Evolutionary conservation across 2,329 filamentous ascomycete species (phyloP).

Genomic region (Biscogniauxia marginata): DNA sequence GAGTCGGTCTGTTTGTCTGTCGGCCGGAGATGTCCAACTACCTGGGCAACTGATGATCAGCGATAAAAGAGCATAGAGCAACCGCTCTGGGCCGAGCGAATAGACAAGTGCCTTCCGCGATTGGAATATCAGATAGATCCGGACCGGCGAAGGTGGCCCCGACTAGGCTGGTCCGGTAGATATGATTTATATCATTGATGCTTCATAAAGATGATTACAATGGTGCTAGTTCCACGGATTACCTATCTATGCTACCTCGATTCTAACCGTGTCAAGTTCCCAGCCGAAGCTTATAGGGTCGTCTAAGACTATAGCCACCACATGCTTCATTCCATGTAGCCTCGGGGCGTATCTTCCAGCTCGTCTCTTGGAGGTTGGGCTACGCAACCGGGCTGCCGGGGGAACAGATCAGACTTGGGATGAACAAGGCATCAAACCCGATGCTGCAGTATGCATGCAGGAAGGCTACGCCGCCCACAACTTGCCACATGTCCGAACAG

Average conservation of each 20-base stretch:
- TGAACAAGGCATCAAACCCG: background rate
- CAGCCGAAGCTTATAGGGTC: background rate
- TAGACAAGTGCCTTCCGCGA: slow-evolving; percentile 1
- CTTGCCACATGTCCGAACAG: background rate
- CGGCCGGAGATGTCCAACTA: background rate
- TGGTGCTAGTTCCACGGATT: background rate
- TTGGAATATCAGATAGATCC: background rate
- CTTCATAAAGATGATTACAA: background rate
- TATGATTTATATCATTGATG: background rate
- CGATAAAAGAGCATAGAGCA: background rate
- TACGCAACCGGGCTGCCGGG: background rate
- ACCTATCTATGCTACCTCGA: background rate
- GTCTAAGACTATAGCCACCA: background rate
- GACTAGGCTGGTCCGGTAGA: background rate
- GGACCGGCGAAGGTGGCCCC: background rate
- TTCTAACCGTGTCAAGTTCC: background rate
- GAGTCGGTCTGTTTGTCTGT: background rate
- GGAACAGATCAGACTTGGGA: background rate
- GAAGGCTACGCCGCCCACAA: background rate
- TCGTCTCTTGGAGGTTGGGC: background rate
- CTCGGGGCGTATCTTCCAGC: background rate
- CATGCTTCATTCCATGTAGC: background rate
- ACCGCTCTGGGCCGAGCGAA: background rate
- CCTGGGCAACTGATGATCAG: background rate
- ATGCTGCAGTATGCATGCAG: background rate